Evolutionary conservation across 2,329 filamentous ascomycete species (phyloP), one percentile per base, ranked within the genome.

Genomic region (Calonectria ilicicola): DNA sequence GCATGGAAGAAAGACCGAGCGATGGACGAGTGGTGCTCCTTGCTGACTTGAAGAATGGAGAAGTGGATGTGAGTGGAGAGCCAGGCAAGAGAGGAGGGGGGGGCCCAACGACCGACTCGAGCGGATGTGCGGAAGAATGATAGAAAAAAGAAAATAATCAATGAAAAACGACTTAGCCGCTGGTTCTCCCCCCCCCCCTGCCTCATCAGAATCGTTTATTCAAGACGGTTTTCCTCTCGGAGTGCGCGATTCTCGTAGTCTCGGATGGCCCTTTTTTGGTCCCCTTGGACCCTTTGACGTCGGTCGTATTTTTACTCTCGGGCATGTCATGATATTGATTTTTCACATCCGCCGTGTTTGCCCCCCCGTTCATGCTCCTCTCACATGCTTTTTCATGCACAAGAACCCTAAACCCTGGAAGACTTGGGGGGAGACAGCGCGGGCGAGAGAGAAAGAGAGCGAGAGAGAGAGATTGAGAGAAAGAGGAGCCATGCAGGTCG

Each of bases 1-100:
- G 12, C 44, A 10, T 40, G n/a, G n/a, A 58, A 56, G 44, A 66
- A 67, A 56, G 69, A 51, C 69, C 69, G 69, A 67, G 69, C 69
- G 26, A 67, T 27, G 21, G 19, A 47, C 21, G 21, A 47, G 44
- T 47, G 44, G 42, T 67, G 35, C 46, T 71, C 69, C 44, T 53
- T 40, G 53, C n/a, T 26, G 56, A 40, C 53, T 35, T 38, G 32
- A 53, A 58, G 56, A 51, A 47, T 40, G 47, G 60, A 47, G 26
- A 35, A 35, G 65, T 53, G 51, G 40, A 35, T 69, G 56, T 58
- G 35, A 15, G 53, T 23, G 32, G 32, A 66, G 47, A 65, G 47
- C 12, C 5, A 29, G 23, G 35, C 19, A 47, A 17, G 17, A 32
- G 47, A 12, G 47, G 15, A 32, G 46, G 44, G 46, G 51, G 23